Percentiles rank a stretch among this genome's conserved stretches.
Conservation (phyloP, 176 grass and related monocot species). For the Typha latifolia region DNA sequence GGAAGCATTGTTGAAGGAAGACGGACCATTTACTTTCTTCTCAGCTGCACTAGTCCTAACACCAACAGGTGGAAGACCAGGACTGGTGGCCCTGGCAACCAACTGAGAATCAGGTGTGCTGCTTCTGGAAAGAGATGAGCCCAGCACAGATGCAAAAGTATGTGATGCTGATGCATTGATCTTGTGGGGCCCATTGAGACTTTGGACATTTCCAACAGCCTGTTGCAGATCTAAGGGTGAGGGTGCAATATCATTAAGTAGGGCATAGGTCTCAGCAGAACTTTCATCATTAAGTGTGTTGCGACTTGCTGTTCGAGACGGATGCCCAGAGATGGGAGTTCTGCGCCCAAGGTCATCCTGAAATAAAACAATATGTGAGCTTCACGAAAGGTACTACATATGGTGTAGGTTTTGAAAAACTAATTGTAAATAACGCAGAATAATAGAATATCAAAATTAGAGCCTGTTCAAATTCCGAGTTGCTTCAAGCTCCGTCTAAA, state of each 20-base stretch:
- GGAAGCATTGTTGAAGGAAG: slow-evolving; percentile 43
- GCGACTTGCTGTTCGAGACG: slow-evolving; percentile 51
- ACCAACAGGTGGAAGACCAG: slow-evolving; percentile 61
- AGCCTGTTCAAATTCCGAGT: too few species aligned
- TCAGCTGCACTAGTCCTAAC: slow-evolving; percentile 43
- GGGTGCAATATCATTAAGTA: slow-evolving; percentile 28
- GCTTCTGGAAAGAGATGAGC: slow-evolving; percentile 62
- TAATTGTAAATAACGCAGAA: background rate
- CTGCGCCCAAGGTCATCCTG: slow-evolving; percentile 55
- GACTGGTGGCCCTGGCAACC: slow-evolving; percentile 59
- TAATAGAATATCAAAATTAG: background rate
- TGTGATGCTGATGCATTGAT: slow-evolving; percentile 43
- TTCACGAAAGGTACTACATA: background rate
- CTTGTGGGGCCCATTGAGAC: slow-evolving; percentile 25
- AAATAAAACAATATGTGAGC: slow-evolving; percentile 29
- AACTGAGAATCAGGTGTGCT: slow-evolving; percentile 61
- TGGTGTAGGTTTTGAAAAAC: background rate
- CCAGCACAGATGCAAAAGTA: slow-evolving; percentile 52
- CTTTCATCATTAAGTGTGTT: slow-evolving; percentile 58
- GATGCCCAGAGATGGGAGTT: slow-evolving; percentile 51
- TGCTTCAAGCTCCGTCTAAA: too few species aligned
- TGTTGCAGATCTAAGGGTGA: slow-evolving; percentile 23
- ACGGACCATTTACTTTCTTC: slow-evolving; percentile 38
- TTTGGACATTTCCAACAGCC: slow-evolving; percentile 21
- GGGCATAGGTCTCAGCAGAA: slow-evolving; percentile 35